Evolutionary conservation across 2,329 filamentous ascomycete genomes (phyloP).

Genomic region (Colletotrichum sp.): DNA sequence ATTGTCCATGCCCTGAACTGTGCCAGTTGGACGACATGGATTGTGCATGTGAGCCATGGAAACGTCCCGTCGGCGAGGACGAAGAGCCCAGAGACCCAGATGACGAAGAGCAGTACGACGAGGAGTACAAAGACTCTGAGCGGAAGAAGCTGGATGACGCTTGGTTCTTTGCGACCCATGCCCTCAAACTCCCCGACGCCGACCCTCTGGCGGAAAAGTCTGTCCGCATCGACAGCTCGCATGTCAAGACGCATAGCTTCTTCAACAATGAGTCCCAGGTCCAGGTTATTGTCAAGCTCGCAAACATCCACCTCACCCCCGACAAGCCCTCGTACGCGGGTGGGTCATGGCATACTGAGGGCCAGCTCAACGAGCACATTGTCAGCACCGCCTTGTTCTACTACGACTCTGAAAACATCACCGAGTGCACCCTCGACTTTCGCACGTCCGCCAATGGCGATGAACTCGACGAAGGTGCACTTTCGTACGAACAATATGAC

Average conservation of each 20-base stretch:
- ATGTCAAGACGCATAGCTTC: not conserved
- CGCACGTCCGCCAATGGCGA: slow-evolving; percentile 40
- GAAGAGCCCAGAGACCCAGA: not conserved
- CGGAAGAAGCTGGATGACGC: not conserved
- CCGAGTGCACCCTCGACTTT: slow-evolving; percentile 54
- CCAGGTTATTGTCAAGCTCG: slow-evolving; percentile 68
- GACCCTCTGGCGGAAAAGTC: not conserved
- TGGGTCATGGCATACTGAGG: slow-evolving; percentile 60
- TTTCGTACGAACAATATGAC: slow-evolving; percentile 36
- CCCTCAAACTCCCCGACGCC: not conserved
- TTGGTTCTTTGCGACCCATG: not conserved
- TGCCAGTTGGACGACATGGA: not conserved
- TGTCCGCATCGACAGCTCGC: not conserved
- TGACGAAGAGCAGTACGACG: not conserved
- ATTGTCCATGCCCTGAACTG: not conserved
- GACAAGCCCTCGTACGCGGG: slow-evolving; percentile 57
- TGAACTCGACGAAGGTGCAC: slow-evolving; percentile 22
- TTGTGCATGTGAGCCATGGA: not conserved
- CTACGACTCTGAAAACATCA: slow-evolving; percentile 64
- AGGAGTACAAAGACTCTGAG: not conserved
- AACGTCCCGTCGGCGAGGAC: not conserved
- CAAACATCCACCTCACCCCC: slow-evolving; percentile 65
- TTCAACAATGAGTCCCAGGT: slow-evolving; percentile 29
- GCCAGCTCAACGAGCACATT: slow-evolving; percentile 65
- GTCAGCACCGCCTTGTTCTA: slow-evolving; percentile 67